Base-by-base conservation (phyloP, 208 protist species). In the Wallacemonas sp. region DNA sequence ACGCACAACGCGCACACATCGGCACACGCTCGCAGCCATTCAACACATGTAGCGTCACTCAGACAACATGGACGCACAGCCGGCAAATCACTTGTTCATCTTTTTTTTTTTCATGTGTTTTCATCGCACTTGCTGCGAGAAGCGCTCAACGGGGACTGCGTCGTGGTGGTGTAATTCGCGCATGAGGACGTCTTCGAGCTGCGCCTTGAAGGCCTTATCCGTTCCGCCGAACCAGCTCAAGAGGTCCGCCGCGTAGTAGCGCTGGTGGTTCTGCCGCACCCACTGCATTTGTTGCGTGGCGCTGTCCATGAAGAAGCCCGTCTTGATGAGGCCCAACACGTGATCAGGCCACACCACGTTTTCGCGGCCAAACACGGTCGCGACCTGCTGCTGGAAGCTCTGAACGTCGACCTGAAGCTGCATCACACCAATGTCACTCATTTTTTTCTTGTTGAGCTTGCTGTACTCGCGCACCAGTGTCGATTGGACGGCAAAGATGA, bases 341-440 rank as follows among this genome's bases (percentile, higher is more conserved):
- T 91, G 71, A 65, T 86, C 70, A 24, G 86, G 79, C 6, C 88
- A 27, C 9, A 89, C 82, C 19, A 93, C 68, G 11, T 73, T 80
- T 19, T 66, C 58, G 33, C 69, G 70, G 17, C 90, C 84, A 53
- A 93, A 84, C 8, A 72, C 63, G 12, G 68, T 46, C 21, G 65
- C 75, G 5, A 80, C 80, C 59, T 89, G 82, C 69, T 95, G 84
- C 46, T 86, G 79, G 62, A 95, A 91, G 51, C 62, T 77, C 67
- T 95, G 86, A 26, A 74, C 82, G 34, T 95, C 90, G 14, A 95
- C 85, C 72, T 85, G 82, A 24, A 95, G 62, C 80, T 91, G 81
- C 90, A 92, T 93, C 33, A 93, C 84, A 26, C 86, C 68, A 30
- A 84, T 66, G 62, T 93, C 86, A 33, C 30, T 84, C 51, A 84